A percentile compares a stretch with the other conserved stretches of the same genome.
Evolutionary conservation across 768 basidiomycete species (phyloP).

Genomic region (Boletus pseudo-olivaceus): DNA sequence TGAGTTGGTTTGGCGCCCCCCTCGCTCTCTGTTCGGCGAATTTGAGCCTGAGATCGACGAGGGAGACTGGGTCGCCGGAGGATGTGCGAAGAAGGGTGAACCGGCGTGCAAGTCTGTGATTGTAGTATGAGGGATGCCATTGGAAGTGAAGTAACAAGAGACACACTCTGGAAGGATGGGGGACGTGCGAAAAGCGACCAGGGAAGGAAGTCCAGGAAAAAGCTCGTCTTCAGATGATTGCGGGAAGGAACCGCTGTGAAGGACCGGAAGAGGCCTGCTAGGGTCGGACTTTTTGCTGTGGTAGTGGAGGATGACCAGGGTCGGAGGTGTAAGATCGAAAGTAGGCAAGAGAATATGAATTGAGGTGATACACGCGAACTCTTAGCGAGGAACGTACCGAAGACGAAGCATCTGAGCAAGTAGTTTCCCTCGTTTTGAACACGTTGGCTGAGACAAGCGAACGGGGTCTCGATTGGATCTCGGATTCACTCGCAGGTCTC

Average conservation of each 20-base stretch:
- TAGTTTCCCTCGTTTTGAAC: slow-evolving; percentile 57
- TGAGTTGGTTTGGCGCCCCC: slow-evolving; percentile 63
- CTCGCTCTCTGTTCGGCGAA: slow-evolving; percentile 75
- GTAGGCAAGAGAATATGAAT: slow-evolving; percentile 19
- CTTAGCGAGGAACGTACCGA: slow-evolving; percentile 54
- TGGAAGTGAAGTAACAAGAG: slow-evolving; percentile 6
- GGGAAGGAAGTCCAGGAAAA: slow-evolving; percentile 59
- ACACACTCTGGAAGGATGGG: slow-evolving; percentile 83
- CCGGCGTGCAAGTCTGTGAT: slow-evolving; percentile 68
- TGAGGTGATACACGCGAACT: slow-evolving; percentile 26
- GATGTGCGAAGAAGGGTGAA: slow-evolving; percentile 76
- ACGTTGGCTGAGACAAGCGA: slow-evolving; percentile 48
- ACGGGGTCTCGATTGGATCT: slow-evolving; percentile 33
- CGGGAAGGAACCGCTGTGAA: slow-evolving; percentile 30
- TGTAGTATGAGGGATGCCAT: slow-evolving; percentile 9
- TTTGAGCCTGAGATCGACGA: slow-evolving; percentile 61
- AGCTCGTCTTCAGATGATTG: slow-evolving; percentile 36
- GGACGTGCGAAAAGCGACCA: slow-evolving; percentile 81
- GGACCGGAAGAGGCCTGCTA: slow-evolving; percentile 46
- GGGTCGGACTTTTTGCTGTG: slow-evolving; percentile 74
- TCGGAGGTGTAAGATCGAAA: slow-evolving; percentile 21
- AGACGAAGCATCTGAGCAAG: slow-evolving; percentile 66
- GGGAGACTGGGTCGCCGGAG: slow-evolving; percentile 59
- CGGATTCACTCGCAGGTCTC: slow-evolving; percentile 4
- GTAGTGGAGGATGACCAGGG: slow-evolving; percentile 18